Percentiles rank a stretch among this genome's conserved stretches.
These are phyloP conservation scores for sorghum (Sorghum bicolor) DNA, from an alignment of 176 grass and related monocot genomes.

Conservation along the genomic window Sorghum_bicolor_NCBIv3 NC_012873.2:51562001-51562500, in stretches of 20 bases:
- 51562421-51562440: not conserved
- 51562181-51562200: constrained; percentile 45
- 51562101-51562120: constrained; percentile 48
- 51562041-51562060: not conserved
- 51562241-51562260: constrained; percentile 16
- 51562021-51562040: not conserved
- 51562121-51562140: constrained; percentile 52
- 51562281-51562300: constrained; percentile 63
- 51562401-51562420: not conserved
- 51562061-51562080: constrained; percentile 25
- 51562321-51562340: constrained; percentile 59
- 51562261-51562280: constrained; percentile 71
- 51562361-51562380: constrained; percentile 42
- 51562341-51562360: constrained; percentile 56
- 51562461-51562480: too few species aligned
- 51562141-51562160: constrained; percentile 84
- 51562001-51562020: not conserved
- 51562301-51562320: constrained; percentile 52
- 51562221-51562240: not conserved
- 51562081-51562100: constrained; percentile 46
- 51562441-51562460: too few species aligned
- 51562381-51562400: not conserved
- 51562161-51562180: constrained; percentile 72
- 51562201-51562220: not conserved
- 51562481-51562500: not conserved